These are phyloP conservation scores for Paracamarosporium sp. DNA, from an alignment of 2,329 filamentous ascomycete genomes.

Conservation along the genomic window DNA sequence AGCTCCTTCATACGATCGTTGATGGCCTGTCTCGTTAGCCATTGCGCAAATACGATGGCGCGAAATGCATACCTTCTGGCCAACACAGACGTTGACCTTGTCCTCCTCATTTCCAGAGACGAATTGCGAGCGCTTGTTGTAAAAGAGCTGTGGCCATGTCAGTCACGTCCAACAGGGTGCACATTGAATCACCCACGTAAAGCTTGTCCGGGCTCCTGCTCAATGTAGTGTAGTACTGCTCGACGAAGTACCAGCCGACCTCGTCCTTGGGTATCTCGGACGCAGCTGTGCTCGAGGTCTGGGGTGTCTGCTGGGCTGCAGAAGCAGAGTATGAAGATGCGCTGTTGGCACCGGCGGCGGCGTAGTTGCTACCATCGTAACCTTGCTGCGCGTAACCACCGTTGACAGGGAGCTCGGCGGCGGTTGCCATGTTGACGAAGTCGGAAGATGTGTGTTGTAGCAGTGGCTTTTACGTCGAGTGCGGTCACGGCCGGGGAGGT, in stretches of 20 bases:
- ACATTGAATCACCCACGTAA: conserved; percentile 58
- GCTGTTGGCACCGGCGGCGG: conserved; percentile 31
- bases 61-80: conserved; percentile 74
- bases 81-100: conserved; percentile 83
- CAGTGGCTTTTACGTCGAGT: neutral
- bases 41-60: neutral
- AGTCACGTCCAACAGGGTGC: conserved; percentile 17
- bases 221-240: conserved; percentile 98
- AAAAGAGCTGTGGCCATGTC: conserved; percentile 71
- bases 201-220: conserved; percentile 95
- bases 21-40: conserved; percentile 69
- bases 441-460: conserved; percentile 15
- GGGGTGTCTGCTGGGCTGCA: conserved; percentile 33
- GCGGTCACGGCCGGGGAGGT: neutral
- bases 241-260: conserved; percentile 99
- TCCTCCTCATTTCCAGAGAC: conserved; percentile 92
- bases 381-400: conserved; percentile 55
- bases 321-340: conserved; percentile 28
- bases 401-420: conserved; percentile 51
- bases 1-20: conserved; percentile 92
- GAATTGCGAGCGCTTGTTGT: conserved; percentile 94
- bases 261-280: conserved; percentile 78
- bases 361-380: conserved; percentile 49
- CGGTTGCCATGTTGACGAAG: conserved; percentile 40
- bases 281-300: conserved; percentile 33